Evolutionary conservation across 106 monocot genomes (phyloP), one percentile per base, ranked within the genome.

Genomic region (Dendrobium catenatum): DNA sequence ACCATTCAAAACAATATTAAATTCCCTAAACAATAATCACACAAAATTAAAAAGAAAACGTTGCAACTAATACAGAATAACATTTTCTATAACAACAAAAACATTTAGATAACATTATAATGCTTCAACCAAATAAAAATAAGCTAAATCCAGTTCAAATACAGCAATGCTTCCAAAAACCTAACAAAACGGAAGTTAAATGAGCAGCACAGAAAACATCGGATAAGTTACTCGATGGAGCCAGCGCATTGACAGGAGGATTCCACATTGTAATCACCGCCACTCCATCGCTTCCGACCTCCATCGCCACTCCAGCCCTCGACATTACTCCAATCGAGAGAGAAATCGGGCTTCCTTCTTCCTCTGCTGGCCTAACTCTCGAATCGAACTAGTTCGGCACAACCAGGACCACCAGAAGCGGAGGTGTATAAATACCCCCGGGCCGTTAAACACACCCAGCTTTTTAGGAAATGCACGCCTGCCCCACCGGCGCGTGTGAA

Each of bases 251-350:
- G 40, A 78, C 58, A 27, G 78, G 78, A n/a, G 78, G 78, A 58
- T 78, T 78, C 56, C n/a, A 55, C 37, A 78, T 58, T 26, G 78
- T 58, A 58, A 78, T 78, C 27, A 78, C 58, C 3, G 78, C 78
- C 17, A 78, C 78, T 9, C 78, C 78, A 48, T 78, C 78, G 58
- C 56, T 59, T 56, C 78, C 78, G 56, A 78, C 78, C 55, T 78
- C 76, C 78, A 78, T 78, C 55, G 7, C 31, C 58, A 59, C 58
- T 78, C 58, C 3, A 37, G 8, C 56, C 58, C 58, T 78, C 31
- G 78, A 58, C 78, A 78, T 78, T 31, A 37, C 15, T 37, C 31
- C 47, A 10, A 76, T 48, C 26, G 7, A 43, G 17, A 3, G 40
- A 76, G 76, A 49, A 4, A 76, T 49, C 47, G 48, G 24, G 11